Evolutionary conservation across 768 basidiomycete genomes (phyloP), one percentile per base, ranked within the genome.

Genomic region (Mycena albidolilacea): DNA sequence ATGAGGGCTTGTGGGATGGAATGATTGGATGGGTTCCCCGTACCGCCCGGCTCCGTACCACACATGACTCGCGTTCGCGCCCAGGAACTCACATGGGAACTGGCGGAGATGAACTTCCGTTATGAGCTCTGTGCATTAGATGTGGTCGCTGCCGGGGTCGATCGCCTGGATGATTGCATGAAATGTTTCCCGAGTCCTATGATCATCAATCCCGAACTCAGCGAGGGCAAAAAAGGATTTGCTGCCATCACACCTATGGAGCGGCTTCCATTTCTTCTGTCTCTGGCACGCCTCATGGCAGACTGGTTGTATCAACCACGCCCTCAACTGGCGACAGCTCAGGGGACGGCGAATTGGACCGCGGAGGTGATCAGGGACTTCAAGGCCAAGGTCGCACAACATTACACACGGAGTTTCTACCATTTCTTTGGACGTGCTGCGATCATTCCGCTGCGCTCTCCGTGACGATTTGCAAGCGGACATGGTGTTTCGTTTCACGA

Each of bases 381-480:
- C 14, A 50, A 50, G n/a, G 7, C 3, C 11, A 7, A 5, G 63
- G 50, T 64, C 35, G 48, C 63, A 1, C 19, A 17, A 3, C 54
- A 50, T 21, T 64, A 64, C 30, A 37, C 48, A 1, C 63, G 50
- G 12, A 37, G 37, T 4, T 64, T 64, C 17, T 64, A 54, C 9
- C n/a, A 64, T 4, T 15, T 50, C 44, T 64, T 64, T 12, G 63
- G 48, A 2, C 46, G 63, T 1, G 63, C 63, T 5, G 63, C 50
- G 17, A 50, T 64, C 35, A n/a, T 64, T n/a, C 63, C 63, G 14
- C 5, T 64, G 17, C 63, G 63, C 46, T 38, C 30, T 4, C 30
- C 30, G 30, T 30, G 30, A 30, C 30, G 30, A 30, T 30, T 30
- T 30, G 30, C 30, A 4, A 30, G 30, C 30, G 30, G 30, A 30